A percentile compares a stretch with the other conserved stretches of the same genome.
phyloP scores from a whole-genome alignment of 768 basidiomycete species.

The Tulasnella sp. region DNA sequence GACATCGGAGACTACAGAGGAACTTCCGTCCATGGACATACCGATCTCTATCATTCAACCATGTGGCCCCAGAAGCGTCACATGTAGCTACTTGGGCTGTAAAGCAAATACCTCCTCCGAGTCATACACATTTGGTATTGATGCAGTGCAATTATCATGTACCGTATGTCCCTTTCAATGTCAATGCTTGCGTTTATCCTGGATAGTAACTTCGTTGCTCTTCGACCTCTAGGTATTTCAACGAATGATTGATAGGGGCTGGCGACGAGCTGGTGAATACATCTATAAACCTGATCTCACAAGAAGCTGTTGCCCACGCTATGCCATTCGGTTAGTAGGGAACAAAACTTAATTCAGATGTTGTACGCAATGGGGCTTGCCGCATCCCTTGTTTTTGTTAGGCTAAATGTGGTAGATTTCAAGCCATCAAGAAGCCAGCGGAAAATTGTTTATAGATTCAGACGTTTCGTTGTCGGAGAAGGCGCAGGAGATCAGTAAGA shows the following conservation, averaged over 20 bases:
- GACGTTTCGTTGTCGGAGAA: conserved; percentile 45
- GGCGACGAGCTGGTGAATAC: conserved; percentile 70
- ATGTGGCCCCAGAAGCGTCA: too few relatives aligned
- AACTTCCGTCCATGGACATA: too few relatives aligned
- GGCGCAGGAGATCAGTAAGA: conserved; percentile 22
- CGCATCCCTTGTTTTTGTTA: too few relatives aligned
- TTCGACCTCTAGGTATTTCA: conserved; percentile 82
- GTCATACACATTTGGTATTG: background rate
- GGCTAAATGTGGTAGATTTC: conserved; percentile 54
- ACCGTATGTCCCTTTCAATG: background rate
- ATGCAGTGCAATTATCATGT: background rate
- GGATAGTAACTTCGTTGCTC: too few relatives aligned
- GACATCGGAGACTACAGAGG: too few relatives aligned
- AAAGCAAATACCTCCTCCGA: conserved; percentile 31
- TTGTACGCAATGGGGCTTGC: too few relatives aligned
- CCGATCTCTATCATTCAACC: too few relatives aligned
- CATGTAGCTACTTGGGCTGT: conserved; percentile 56
- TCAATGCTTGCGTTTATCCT: background rate
- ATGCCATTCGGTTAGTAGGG: conserved; percentile 68
- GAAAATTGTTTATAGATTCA: conserved; percentile 65
- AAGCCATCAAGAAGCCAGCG: conserved; percentile 60
- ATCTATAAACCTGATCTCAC: conserved; percentile 80
- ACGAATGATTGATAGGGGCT: conserved; percentile 69
- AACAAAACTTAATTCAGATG: conserved; percentile 12
- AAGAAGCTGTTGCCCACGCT: conserved; percentile 80